Percentiles rank a stretch among this genome's conserved stretches.
These are phyloP conservation scores for Brachypodium distachyon DNA, from an alignment of 202 grass and related monocot species.

Conservation along the genomic window DNA sequence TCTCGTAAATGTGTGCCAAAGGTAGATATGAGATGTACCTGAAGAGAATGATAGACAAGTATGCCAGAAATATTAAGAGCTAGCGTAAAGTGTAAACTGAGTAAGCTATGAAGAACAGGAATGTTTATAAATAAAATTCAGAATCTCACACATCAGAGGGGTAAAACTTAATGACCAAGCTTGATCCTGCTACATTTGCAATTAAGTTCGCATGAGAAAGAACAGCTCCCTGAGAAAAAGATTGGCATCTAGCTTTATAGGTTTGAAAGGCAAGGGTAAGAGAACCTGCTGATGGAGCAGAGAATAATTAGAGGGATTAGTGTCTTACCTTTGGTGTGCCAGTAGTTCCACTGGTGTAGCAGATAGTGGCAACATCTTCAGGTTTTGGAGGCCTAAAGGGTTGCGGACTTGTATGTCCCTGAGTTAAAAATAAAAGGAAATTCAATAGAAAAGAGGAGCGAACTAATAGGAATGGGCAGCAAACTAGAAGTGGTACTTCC, in stretches of 20 bases:
- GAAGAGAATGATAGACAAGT: background rate
- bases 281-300: background rate
- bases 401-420: conserved; percentile 58
- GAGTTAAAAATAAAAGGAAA: conserved; percentile 3
- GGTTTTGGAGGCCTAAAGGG: conserved; percentile 74
- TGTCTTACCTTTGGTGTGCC: conserved; percentile 83
- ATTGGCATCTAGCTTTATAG: conserved; percentile 2
- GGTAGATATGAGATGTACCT: conserved; percentile 94
- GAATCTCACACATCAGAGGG: conserved; percentile 82
- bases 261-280: conserved; percentile 17
- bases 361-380: conserved; percentile 86
- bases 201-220: conserved; percentile 85
- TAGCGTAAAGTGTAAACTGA: background rate
- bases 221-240: conserved; percentile 73
- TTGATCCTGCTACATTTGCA: conserved; percentile 81
- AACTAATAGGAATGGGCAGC: background rate
- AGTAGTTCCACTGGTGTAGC: conserved; percentile 97
- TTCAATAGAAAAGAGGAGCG: background rate
- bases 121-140: background rate
- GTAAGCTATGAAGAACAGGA: background rate
- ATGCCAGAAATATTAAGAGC: conserved; percentile 8
- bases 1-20: conserved; percentile 93
- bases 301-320: conserved; percentile 10
- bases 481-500: background rate
- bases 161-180: conserved; percentile 45